Conservation (phyloP, 2,329 filamentous ascomycete species). For the Paraphoma sp. region DNA sequence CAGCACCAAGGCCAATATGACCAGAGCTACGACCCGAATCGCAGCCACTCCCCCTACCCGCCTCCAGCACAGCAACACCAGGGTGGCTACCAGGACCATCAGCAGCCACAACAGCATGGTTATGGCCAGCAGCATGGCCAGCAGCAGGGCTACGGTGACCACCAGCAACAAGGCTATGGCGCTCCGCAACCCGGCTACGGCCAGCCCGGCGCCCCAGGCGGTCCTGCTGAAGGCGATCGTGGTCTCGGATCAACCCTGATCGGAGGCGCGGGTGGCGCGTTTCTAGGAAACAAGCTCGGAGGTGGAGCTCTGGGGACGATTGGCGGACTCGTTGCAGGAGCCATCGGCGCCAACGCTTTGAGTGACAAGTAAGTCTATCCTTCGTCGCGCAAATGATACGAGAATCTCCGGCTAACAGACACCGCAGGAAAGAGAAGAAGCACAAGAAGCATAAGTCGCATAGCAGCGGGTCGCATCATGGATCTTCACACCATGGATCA, state of each 20-base stretch:
- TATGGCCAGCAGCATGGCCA: slow-evolving; percentile 23
- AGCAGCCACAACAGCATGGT: slow-evolving; percentile 26
- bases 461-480: slow-evolving; percentile 31
- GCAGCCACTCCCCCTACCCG: slow-evolving; percentile 45
- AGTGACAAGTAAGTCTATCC: slow-evolving; percentile 49
- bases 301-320: slow-evolving; percentile 60
- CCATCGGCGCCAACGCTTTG: slow-evolving; percentile 62
- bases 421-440: slow-evolving; percentile 39
- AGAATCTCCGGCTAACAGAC: slow-evolving; percentile 7
- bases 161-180: slow-evolving; percentile 32
- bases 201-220: slow-evolving; percentile 33
- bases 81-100: slow-evolving; percentile 21
- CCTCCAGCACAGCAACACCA: slow-evolving; percentile 31
- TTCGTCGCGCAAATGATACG: too few species aligned
- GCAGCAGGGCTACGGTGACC: slow-evolving; percentile 33
- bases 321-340: slow-evolving; percentile 60
- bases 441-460: slow-evolving; percentile 48
- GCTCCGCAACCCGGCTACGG: slow-evolving; percentile 13
- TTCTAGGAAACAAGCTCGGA: slow-evolving; percentile 61
- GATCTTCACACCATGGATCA: slow-evolving; percentile 32
- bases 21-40: slow-evolving; percentile 44
- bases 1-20: slow-evolving; percentile 37
- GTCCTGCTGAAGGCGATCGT: slow-evolving; percentile 57
- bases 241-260: slow-evolving; percentile 63
- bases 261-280: slow-evolving; percentile 62